Evolutionary conservation across 352 stramenopile genomes (phyloP), one percentile per base, ranked within the genome.

Genomic region (Globisporangium alternatum): DNA sequence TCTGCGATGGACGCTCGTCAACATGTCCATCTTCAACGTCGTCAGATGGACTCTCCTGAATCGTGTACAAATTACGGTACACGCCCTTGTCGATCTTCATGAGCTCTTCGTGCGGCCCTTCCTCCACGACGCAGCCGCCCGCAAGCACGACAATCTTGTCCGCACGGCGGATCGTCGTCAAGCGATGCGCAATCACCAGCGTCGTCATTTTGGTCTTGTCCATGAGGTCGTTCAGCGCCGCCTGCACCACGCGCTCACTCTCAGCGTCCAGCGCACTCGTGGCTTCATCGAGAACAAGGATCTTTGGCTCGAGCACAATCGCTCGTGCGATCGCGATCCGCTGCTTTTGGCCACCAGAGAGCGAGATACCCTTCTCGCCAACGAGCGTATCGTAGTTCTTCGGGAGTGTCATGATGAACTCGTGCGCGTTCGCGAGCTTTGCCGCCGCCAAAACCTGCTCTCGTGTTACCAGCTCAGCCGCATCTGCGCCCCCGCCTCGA

Each of bases 51-150:
- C 55, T 62, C 30, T 69, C 8, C 52, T 78, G 60, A 71, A 95
- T 89, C 35, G 87, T 86, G 57, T 94, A 80, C 33, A 88, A 65
- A 13, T 85, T 96, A 51, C 96, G 83, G 68, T 96, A 97, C 17
- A 74, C 65, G 22, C 71, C 75, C 30, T 87, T 81, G 3, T 93
- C 68, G 10, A 92, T 88, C 51, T 64, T 25, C 63, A 89, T 56
- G 0, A 89, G 68, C 37, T 77, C 67, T 4, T 70, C 62, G 53
- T 88, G 78, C 17, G 70, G 61, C 1, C 80, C 80, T 64, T 86
- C 68, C 59, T 89, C 80, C 5, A 83, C 74, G 12, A 83, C 65
- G 17, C 56, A 53, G 0, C 80, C 80, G 21, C 68, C 68, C 15
- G 75, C 57, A 0, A 89, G 57, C 33, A 88, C 80, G 1, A 87